Evolutionary conservation across 176 grass and related monocot genomes (phyloP), one percentile per base, ranked within the genome.

Genomic region (Hyparrhenia diplandra): DNA sequence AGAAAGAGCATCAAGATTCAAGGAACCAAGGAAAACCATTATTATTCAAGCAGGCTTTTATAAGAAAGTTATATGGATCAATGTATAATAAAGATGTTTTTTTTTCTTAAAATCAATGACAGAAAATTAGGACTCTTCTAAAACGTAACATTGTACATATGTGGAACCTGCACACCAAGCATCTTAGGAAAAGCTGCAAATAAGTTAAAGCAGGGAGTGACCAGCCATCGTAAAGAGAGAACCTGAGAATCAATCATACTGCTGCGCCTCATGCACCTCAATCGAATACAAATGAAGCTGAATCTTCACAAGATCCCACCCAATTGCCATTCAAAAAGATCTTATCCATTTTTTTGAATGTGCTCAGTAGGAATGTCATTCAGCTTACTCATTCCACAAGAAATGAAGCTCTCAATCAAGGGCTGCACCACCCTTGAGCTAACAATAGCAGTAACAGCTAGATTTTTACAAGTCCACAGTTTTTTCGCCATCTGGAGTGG

Each of bases 401-500:
- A 89, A 82, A 93, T 74, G 82, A 98, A 98, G 18, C 85, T 90
- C 14, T 98, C 92, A 62, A 94, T 43, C 47, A 89, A 75, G 40
- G 92, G 82, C 29, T 87, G 81, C 55, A 49, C n/a, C 71, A 95
- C 71, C 45, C 85, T 93, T 14, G 90, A 93, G 86, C 92, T 98
- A 74, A 98, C 90, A 40, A 95, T 76, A 65, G 96, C 96, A 76
- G 96, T 93, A 3, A 80, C 92, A 58, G 92, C 86, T 51, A 98
- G 86, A 82, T 95, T 98, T 84, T 98, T 18, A 95, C 90, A 28
- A 98, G 88, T 67, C 96, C 96, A 88, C 96, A 98, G 69, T 98
- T 95, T 98, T 95, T 81, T 98, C 96, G 39, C 96, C 92, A 85
- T 95, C 96, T 57, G 90, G 88, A 78, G 96, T 98, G 67, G 96